Evolutionary conservation across 257 asterid species (phyloP).

Genomic region (Mitragyna speciosa): DNA sequence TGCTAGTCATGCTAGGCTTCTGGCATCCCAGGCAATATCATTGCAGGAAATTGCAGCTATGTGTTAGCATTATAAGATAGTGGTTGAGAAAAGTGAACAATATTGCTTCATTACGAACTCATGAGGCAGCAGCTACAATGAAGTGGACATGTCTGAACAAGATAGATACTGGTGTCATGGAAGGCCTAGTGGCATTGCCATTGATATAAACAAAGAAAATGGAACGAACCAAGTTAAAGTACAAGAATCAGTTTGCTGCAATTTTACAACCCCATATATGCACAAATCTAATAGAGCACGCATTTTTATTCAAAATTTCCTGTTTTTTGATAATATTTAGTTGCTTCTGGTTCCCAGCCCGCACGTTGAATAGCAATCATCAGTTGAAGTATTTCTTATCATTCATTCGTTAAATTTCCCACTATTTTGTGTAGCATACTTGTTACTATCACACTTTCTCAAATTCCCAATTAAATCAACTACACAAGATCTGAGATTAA

Average conservation of each 20-base stretch:
- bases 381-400: not conserved
- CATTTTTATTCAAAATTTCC: too few relatives aligned
- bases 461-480: not conserved
- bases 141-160: not conserved
- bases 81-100: too few relatives aligned
- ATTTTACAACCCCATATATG: not conserved
- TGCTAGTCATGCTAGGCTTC: not conserved
- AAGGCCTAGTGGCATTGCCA: not conserved
- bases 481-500: not conserved
- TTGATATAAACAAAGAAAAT: too few relatives aligned
- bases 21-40: not conserved
- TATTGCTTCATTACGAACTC: not conserved
- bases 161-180: not conserved
- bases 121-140: not conserved
- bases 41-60: not conserved
- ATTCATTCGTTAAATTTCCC: not conserved
- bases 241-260: not conserved
- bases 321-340: not conserved
- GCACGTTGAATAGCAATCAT: not conserved
- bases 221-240: not conserved
- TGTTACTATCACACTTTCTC: not conserved
- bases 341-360: not conserved
- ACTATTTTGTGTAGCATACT: not conserved
- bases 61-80: not conserved
- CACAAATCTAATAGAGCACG: not conserved